Evolutionary conservation across 225 moss, liverwort and hornwort species (phyloP).

Genomic region (Takakia lepidozioides): DNA sequence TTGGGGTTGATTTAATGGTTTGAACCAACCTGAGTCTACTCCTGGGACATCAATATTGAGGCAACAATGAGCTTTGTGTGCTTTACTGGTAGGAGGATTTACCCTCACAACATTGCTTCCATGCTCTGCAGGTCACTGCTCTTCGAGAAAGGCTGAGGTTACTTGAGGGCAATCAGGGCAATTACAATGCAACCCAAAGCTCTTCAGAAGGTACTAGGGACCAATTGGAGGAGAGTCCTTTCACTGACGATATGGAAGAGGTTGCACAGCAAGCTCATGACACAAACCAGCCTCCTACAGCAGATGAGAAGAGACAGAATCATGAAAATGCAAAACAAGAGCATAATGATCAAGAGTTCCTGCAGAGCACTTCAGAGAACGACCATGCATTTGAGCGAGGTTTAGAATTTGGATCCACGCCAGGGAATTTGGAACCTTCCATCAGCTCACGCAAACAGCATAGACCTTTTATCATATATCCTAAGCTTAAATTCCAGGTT

Average conservation of each 20-base stretch:
- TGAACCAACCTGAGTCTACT: too few relatives aligned
- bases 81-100: too few relatives aligned
- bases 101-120: too few relatives aligned
- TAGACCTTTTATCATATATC: slow-evolving; percentile 79
- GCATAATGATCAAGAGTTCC: slow-evolving; percentile 21
- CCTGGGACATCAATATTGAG: too few relatives aligned
- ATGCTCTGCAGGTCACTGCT: too few relatives aligned
- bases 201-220: slow-evolving; percentile 11
- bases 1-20: background rate
- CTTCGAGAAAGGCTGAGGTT: slow-evolving; percentile 29
- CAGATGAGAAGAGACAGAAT: slow-evolving; percentile 9
- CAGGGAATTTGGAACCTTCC: slow-evolving; percentile 21
- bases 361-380: slow-evolving; percentile 16
- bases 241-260: too few relatives aligned
- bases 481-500: slow-evolving; percentile 83
- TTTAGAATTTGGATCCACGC: slow-evolving; percentile 15
- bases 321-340: slow-evolving; percentile 7
- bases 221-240: too few relatives aligned
- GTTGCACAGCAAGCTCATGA: too few relatives aligned
- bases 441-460: slow-evolving; percentile 63
- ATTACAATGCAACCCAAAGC: slow-evolving; percentile 3
- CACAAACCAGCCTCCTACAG: slow-evolving; percentile 3
- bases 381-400: slow-evolving; percentile 1
- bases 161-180: slow-evolving; percentile 25
- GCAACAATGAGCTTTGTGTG: too few relatives aligned